These are phyloP conservation scores for Aaosphaeria arxii DNA, from an alignment of 2,329 filamentous ascomycete genomes.

Conservation along the genomic window DNA sequence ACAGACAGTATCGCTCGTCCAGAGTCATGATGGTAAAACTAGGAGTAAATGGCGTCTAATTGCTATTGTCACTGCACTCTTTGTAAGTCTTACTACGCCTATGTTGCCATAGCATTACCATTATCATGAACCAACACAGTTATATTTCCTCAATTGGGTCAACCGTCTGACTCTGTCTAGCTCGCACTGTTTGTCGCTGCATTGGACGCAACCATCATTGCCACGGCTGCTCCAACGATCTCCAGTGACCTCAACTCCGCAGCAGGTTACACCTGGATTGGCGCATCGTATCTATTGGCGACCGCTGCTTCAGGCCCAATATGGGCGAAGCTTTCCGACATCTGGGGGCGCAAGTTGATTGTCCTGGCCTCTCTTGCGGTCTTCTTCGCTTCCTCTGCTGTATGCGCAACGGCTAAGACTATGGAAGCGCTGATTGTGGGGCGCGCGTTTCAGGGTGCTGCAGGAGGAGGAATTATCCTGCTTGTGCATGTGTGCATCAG, in stretches of 20 bases:
- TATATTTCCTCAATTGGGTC: neutral
- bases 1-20: too few species aligned
- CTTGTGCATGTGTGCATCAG: constrained; percentile 62
- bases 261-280: constrained; percentile 75
- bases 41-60: constrained; percentile 24
- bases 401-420: constrained; percentile 56
- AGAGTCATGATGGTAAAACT: constrained; percentile 4
- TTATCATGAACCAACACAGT: neutral
- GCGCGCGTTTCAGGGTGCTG: constrained; percentile 61
- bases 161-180: constrained; percentile 10
- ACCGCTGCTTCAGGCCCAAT: constrained; percentile 65
- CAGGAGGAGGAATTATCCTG: constrained; percentile 60
- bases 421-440: constrained; percentile 61
- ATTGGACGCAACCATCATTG: constrained; percentile 56
- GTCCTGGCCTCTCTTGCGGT: constrained; percentile 50
- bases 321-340: constrained; percentile 64
- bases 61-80: constrained; percentile 30
- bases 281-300: constrained; percentile 68
- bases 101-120: neutral
- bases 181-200: constrained; percentile 42
- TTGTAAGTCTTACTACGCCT: constrained; percentile 17
- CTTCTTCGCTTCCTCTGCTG: constrained; percentile 60
- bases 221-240: constrained; percentile 67
- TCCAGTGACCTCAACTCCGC: constrained; percentile 62
- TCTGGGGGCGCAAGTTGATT: constrained; percentile 57